Conservation (phyloP, 2,329 filamentous ascomycete species). For the Rosellinia necatrix region DNA sequence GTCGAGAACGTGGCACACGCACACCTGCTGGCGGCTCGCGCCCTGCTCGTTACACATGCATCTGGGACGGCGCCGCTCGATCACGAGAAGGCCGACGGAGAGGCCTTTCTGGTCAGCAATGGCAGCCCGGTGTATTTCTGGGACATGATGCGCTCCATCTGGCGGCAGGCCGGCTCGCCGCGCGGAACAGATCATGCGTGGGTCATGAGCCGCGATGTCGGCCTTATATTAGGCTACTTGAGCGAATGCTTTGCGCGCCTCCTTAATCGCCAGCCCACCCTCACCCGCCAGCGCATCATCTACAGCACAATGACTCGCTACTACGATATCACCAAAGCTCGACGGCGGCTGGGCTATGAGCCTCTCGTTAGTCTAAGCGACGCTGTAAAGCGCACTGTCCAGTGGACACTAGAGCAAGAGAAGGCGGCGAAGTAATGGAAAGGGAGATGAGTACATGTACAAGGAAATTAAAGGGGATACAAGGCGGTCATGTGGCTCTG, state of each 20-base stretch:
- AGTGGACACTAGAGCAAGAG: constrained; percentile 60
- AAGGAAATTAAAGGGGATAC: not conserved
- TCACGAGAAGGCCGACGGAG: constrained; percentile 77
- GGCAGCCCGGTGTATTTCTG: constrained; percentile 88
- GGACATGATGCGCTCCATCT: constrained; percentile 82
- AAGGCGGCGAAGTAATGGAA: constrained; percentile 38
- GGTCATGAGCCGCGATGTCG: constrained; percentile 57
- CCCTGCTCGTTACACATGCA: constrained; percentile 68
- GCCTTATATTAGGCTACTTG: constrained; percentile 55
- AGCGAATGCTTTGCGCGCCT: constrained; percentile 58
- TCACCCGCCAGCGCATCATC: constrained; percentile 63
- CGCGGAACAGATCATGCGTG: constrained; percentile 60
- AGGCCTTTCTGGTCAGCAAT: constrained; percentile 91
- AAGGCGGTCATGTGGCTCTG: constrained; percentile 4
- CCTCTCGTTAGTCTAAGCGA: constrained; percentile 70
- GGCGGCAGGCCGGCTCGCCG: constrained; percentile 63
- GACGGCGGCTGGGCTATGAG: constrained; percentile 68
- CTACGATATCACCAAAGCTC: constrained; percentile 78
- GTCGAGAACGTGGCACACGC: constrained; percentile 71
- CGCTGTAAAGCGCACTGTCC: constrained; percentile 60
- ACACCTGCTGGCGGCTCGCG: constrained; percentile 79
- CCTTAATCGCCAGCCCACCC: constrained; percentile 58
- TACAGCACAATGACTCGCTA: constrained; percentile 78
- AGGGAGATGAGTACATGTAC: not conserved
- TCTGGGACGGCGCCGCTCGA: constrained; percentile 65